A percentile compares a stretch with the other conserved stretches of the same genome.
phyloP scores from a whole-genome alignment of 257 asterid species.

The Cruciata laevipes region DNA sequence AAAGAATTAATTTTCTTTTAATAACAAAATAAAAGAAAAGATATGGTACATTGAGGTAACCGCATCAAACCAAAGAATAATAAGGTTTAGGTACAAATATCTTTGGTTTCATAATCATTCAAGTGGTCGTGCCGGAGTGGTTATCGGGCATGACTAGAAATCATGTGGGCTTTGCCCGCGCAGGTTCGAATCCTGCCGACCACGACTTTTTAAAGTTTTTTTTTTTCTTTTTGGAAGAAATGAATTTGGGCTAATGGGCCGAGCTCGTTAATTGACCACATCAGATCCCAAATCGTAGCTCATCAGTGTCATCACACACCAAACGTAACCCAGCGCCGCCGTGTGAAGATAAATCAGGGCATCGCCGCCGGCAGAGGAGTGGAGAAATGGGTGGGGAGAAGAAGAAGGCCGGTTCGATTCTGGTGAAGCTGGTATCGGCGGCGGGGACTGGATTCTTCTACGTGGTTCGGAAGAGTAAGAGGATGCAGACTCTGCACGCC shows the following conservation, averaged over 20 bases:
- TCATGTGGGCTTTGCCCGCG: constrained; percentile 76
- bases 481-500: constrained; percentile 29
- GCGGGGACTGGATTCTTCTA: constrained; percentile 80
- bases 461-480: constrained; percentile 54
- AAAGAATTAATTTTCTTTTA: too few relatives aligned
- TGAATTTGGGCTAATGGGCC: not conserved
- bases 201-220: too few relatives aligned
- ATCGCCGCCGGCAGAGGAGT: not conserved
- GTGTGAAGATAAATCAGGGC: not conserved
- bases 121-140: constrained; percentile 99
- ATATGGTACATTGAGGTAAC: too few relatives aligned
- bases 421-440: constrained; percentile 61
- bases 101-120: too few relatives aligned
- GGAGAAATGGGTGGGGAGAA: constrained; percentile 31
- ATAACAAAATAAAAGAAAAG: too few relatives aligned
- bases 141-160: constrained; percentile 99
- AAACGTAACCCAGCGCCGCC: not conserved
- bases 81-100: too few relatives aligned
- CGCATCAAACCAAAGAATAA: too few relatives aligned
- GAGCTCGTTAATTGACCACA: too few relatives aligned
- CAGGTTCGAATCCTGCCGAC: constrained; percentile 15
- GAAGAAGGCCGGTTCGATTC: constrained; percentile 56
- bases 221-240: too few relatives aligned
- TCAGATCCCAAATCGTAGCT: too few relatives aligned
- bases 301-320: too few relatives aligned